Conservation (phyloP, 2,329 filamentous ascomycete species). For the Hysterium pulicare region DNA sequence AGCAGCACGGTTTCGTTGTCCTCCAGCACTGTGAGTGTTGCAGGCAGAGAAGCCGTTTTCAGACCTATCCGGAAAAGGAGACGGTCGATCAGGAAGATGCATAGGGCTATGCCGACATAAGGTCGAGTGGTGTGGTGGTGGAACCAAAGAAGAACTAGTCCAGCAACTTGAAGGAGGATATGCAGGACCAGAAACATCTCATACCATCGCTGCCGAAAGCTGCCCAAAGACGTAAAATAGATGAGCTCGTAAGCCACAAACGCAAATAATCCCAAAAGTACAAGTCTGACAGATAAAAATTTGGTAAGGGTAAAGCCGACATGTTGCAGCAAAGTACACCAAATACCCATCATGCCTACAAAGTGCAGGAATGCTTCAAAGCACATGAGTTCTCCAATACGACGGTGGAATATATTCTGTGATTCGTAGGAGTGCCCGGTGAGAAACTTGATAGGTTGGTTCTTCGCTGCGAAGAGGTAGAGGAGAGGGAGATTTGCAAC, state of each 20-base stretch:
- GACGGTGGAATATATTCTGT: constrained; percentile 63
- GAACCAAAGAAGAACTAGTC: constrained; percentile 56
- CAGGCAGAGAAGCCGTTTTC: constrained; percentile 49
- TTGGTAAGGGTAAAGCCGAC: constrained; percentile 48
- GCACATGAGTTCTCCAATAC: constrained; percentile 61
- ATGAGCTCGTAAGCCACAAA: constrained; percentile 59
- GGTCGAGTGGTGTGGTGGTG: constrained; percentile 54
- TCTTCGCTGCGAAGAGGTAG: constrained; percentile 65
- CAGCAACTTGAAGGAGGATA: constrained; percentile 55
- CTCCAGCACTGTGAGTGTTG: constrained; percentile 52
- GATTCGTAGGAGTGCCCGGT: constrained; percentile 65
- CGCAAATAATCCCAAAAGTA: constrained; percentile 54
- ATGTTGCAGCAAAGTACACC: constrained; percentile 51
- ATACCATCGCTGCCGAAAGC: constrained; percentile 59
- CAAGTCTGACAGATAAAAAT: constrained; percentile 52
- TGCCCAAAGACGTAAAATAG: constrained; percentile 59
- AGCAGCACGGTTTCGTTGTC: constrained; percentile 56
- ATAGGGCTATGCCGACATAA: constrained; percentile 53
- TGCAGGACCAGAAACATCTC: constrained; percentile 61
- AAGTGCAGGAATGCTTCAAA: constrained; percentile 58
- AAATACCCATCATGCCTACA: constrained; percentile 53
- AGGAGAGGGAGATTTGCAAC: constrained; percentile 52
- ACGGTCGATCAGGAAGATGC: constrained; percentile 58
- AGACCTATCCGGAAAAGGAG: constrained; percentile 55
- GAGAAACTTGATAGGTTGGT: constrained; percentile 58